Evolutionary conservation across 352 stramenopile genomes (phyloP).

Genomic region (Globisporangium nagaii): DNA sequence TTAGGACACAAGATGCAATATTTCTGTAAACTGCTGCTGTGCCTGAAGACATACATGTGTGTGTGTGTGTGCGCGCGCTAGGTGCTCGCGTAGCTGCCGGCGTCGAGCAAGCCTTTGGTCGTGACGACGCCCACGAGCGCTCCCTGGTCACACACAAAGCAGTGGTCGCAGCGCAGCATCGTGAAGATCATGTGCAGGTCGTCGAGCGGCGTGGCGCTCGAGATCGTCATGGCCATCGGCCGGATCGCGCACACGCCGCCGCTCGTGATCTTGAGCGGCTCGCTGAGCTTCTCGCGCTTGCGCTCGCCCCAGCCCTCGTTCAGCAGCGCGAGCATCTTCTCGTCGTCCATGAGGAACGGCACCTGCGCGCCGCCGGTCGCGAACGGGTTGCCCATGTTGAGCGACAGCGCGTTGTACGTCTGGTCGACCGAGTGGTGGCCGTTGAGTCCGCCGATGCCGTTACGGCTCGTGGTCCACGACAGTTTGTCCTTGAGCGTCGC

Average conservation of each 20-base stretch:
- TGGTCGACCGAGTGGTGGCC: slow-evolving; percentile 59
- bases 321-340: slow-evolving; percentile 70
- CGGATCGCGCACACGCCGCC: slow-evolving; percentile 56
- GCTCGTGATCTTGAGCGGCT: slow-evolving; percentile 65
- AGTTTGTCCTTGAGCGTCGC: slow-evolving; percentile 58
- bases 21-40: slow-evolving; percentile 5
- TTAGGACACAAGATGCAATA: background rate
- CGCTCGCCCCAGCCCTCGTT: slow-evolving; percentile 57
- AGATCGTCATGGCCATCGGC: slow-evolving; percentile 79
- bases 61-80: background rate
- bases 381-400: slow-evolving; percentile 15
- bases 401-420: slow-evolving; percentile 55
- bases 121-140: slow-evolving; percentile 80
- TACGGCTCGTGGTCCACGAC: slow-evolving; percentile 20
- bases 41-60: no score
- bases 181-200: slow-evolving; percentile 90
- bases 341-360: slow-evolving; percentile 82
- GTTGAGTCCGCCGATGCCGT: slow-evolving; percentile 56
- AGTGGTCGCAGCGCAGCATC: slow-evolving; percentile 85
- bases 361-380: slow-evolving; percentile 14
- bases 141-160: slow-evolving; percentile 84
- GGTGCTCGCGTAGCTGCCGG: slow-evolving; percentile 23
- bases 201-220: slow-evolving; percentile 72
- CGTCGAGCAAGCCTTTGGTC: slow-evolving; percentile 61
- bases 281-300: slow-evolving; percentile 57